Conservation (phyloP, 2,329 filamentous ascomycete genomes). For the Lithohypha guttulata region DNA sequence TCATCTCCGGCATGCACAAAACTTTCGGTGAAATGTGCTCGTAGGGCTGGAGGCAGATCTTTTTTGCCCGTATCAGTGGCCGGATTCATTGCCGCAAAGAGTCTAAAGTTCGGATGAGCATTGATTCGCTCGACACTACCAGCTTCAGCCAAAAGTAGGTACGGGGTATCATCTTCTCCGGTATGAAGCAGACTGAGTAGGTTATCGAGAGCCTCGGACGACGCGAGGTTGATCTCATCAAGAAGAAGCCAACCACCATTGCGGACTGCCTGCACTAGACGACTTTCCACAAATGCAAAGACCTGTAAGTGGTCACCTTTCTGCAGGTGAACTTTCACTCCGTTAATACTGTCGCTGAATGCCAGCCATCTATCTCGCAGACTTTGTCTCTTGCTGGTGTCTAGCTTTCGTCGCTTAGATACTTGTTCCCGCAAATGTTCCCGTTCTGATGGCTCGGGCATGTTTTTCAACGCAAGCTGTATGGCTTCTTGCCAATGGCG, state of each 20-base stretch:
- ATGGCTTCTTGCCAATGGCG: slow-evolving; percentile 83
- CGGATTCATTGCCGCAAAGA: slow-evolving; percentile 98
- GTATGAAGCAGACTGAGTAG: slow-evolving; percentile 77
- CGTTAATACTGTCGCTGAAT: slow-evolving; percentile 63
- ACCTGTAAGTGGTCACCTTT: slow-evolving; percentile 68
- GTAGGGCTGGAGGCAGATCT: slow-evolving; percentile 76
- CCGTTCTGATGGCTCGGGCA: slow-evolving; percentile 27
- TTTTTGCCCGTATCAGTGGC: slow-evolving; percentile 95
- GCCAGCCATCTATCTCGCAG: slow-evolving; percentile 67
- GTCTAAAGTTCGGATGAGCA: slow-evolving; percentile 84
- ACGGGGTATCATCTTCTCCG: slow-evolving; percentile 61
- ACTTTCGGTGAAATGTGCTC: slow-evolving; percentile 88
- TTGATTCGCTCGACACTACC: slow-evolving; percentile 83
- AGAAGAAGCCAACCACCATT: slow-evolving; percentile 96
- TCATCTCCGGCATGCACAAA: slow-evolving; percentile 86
- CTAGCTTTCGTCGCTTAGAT: slow-evolving; percentile 60
- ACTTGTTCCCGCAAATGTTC: slow-evolving; percentile 45
- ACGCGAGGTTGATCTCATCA: slow-evolving; percentile 94
- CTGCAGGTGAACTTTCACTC: slow-evolving; percentile 67
- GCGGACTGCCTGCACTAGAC: slow-evolving; percentile 86
- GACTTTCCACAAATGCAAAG: slow-evolving; percentile 92
- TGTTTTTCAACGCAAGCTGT: slow-evolving; percentile 68
- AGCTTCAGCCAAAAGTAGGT: slow-evolving; percentile 81
- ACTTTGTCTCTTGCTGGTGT: slow-evolving; percentile 39
- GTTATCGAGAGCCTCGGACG: slow-evolving; percentile 86